Percentiles rank a stretch among this genome's conserved stretches.
phyloP scores from a whole-genome alignment of 257 asterid genomes.

The Schizonepeta tenuifolia region DNA sequence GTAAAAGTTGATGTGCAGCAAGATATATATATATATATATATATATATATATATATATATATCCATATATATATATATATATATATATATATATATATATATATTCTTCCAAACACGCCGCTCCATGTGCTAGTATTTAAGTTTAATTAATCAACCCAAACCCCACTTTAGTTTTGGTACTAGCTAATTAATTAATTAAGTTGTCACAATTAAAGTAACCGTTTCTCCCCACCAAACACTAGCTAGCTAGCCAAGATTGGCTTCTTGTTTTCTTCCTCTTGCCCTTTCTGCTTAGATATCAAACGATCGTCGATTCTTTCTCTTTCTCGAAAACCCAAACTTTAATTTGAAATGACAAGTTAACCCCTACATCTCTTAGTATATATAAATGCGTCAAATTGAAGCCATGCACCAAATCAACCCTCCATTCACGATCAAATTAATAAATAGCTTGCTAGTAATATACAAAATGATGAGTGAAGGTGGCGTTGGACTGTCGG shows the following conservation, averaged over 20 bases:
- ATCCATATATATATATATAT: too few relatives aligned
- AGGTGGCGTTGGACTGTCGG: slow-evolving; percentile 36
- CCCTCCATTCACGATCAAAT: neutral
- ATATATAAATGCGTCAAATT: neutral
- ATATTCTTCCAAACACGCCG: slow-evolving; percentile 69
- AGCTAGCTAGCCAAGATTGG: slow-evolving; percentile 51
- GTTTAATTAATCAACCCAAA: slow-evolving; percentile 28
- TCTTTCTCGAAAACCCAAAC: slow-evolving; percentile 34
- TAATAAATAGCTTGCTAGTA: neutral
- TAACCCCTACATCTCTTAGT: neutral
- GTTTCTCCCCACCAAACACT: slow-evolving; percentile 43
- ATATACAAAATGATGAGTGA: slow-evolving; percentile 36
- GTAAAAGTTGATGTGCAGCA: neutral
- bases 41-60: too few relatives aligned
- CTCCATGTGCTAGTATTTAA: slow-evolving; percentile 53
- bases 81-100: too few relatives aligned
- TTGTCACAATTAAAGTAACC: slow-evolving; percentile 33
- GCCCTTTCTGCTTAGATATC: slow-evolving; percentile 52
- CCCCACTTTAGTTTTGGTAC: too few relatives aligned
- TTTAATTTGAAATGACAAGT: neutral
- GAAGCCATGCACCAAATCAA: slow-evolving; percentile 26
- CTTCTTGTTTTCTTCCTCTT: slow-evolving; percentile 54
- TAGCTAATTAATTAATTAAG: slow-evolving; percentile 24
- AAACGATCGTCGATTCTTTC: slow-evolving; percentile 55
- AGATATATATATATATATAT: too few relatives aligned